Evolutionary conservation across 768 basidiomycete genomes (phyloP), one percentile per base, ranked within the genome.

Genomic region (Cyclocybe aegerita): DNA sequence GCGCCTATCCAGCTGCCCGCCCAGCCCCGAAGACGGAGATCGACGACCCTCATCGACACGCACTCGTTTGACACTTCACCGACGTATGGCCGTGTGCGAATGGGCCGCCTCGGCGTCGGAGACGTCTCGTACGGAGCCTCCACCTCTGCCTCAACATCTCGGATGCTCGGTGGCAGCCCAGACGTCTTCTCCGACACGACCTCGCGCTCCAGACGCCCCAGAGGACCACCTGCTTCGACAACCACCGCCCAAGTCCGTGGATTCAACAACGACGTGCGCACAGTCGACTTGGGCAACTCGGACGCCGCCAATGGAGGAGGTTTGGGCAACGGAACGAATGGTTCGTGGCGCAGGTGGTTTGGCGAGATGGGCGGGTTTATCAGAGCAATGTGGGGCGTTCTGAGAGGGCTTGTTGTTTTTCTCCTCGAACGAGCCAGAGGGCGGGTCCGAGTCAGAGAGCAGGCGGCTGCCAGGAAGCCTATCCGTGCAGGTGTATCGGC

Each of bases 1-100:
- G 81, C 81, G 6, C 70, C 77, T 4, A 73, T 90, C 41, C 65
- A 49, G 48, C 58, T 62, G 36, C 61, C 60, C 23, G 23, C 23
- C 23, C 23, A 1, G 23, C 23, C 23, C 23, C 23, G 23, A 23
- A 23, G 23, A 23, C 23, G 23, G 23, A 23, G 23, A 5, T 23
- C 23, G 23, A 23, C 23, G 5, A 23, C 23, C 23, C 23, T 23
- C 23, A 1, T 23, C 23, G 23, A 23, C 23, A 23, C 23, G 23
- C 23, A 23, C 23, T 23, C 23, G 23, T 5, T 23, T 23, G 23
- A 23, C 5, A 23, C 23, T 23, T 23, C 23, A 32, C 38, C 42
- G 1, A 40, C 47, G 6, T 66, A 65, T 44, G 70, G 71, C 5
- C 55, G 41, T 12, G 62, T 73, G 14, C 56, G 65, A 23, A 61